Base-by-base conservation (phyloP, 1,139 yeast genomes). In the Wickerhamomyces sp. region DNA sequence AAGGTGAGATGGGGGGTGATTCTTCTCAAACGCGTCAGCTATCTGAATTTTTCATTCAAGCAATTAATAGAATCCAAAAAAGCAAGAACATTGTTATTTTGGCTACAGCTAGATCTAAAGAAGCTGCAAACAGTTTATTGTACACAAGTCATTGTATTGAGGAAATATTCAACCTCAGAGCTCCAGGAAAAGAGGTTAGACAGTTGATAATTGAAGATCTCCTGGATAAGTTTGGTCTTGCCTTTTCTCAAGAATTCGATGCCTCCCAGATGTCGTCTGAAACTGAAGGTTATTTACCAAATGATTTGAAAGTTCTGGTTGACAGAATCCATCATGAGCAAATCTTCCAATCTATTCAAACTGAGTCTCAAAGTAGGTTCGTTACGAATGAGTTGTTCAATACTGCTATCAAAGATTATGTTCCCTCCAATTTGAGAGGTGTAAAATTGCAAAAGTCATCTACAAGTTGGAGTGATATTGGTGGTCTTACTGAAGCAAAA, bases 271-370 rank as follows among this genome's bases (percentile, higher is more conserved):
- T 90, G 54, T 84, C 90, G 35, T 64, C 78, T 27, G 93, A 84
- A 46, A 86, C 96, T 0, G 98, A 93, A 58, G 98, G 98, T 0
- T 93, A 84, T 62, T 77, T 88, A 36, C 95, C 97, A 0, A 79
- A 82, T 36, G 99, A 93, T 61, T 63, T 93, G 49, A 79, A 81
- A 65, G 77, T 79, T 8, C 66, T 93, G 29, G 75, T 80, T 35
- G 96, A 89, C 54, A 73, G 96, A 56, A 77, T 90, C 5, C 79
- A 81, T 53, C 91, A 85, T 56, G 89, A 84, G 53, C 66, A 76
- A 1, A 56, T 80, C n/a, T 72, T 78, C 38, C 59, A 62, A 34
- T 54, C 59, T 31, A 53, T 56, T 46, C 49, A 57, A 39, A 44
- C 50, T 47, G 52, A 54, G 44, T 41, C 51, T 31, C 40, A 50